phyloP scores from a whole-genome alignment of 371 early-diverging fungal species.

The Rhizopus delemar region DNA sequence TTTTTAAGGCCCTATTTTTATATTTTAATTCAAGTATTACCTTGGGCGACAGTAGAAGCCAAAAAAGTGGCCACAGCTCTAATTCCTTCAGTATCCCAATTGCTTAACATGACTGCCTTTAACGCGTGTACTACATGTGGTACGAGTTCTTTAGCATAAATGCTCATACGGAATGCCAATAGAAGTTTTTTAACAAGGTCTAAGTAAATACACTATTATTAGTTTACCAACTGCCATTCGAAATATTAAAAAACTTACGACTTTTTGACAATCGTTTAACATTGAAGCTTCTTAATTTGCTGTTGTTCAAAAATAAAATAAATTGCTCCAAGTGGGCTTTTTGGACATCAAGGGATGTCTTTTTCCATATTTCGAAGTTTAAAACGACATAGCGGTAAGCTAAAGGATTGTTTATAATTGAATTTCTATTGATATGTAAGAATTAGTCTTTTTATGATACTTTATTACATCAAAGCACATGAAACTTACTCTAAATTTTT shows the following conservation, averaged over 20 bases:
- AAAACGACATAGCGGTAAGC: slow-evolving; percentile 68
- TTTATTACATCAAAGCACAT: not conserved
- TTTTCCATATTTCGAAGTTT: slow-evolving; percentile 76
- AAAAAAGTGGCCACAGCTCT: slow-evolving; percentile 68
- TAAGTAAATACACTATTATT: slow-evolving; percentile 10
- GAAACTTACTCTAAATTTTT: slow-evolving; percentile 53
- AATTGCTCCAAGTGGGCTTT: slow-evolving; percentile 66
- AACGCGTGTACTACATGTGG: slow-evolving; percentile 58
- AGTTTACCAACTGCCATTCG: not conserved
- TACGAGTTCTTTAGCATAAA: slow-evolving; percentile 58
- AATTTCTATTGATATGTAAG: slow-evolving; percentile 42
- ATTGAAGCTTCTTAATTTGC: slow-evolving; percentile 60
- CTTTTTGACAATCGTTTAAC: slow-evolving; percentile 62
- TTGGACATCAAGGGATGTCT: slow-evolving; percentile 61
- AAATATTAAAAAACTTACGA: slow-evolving; percentile 50
- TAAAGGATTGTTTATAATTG: slow-evolving; percentile 66
- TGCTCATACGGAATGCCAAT: slow-evolving; percentile 61
- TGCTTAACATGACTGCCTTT: slow-evolving; percentile 58
- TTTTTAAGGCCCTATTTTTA: not conserved
- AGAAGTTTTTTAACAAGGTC: slow-evolving; percentile 67
- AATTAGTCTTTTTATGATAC: not conserved
- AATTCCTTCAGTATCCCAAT: slow-evolving; percentile 68
- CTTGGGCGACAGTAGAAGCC: slow-evolving; percentile 66
- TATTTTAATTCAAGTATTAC: slow-evolving; percentile 25
- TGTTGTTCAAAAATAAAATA: slow-evolving; percentile 61